A percentile compares a stretch with the other conserved stretches of the same genome.
phyloP scores from a whole-genome alignment of 495 filamentous ascomycete species.

The Pyronema domesticum region DNA sequence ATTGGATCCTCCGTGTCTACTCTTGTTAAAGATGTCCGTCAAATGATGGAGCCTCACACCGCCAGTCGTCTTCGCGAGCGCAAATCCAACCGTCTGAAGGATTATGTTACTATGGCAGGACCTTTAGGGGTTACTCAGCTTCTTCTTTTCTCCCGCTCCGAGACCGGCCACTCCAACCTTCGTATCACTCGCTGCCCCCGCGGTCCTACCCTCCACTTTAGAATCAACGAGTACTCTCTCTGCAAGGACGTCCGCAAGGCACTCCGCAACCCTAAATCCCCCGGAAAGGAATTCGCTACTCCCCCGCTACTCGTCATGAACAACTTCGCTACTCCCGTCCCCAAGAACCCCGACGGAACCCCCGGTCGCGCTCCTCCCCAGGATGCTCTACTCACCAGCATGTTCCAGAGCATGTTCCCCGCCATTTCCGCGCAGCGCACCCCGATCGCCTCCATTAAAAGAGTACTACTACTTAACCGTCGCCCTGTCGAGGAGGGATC shows the following conservation, averaged over 20 bases:
- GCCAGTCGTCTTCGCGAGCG: slow-evolving; percentile 76
- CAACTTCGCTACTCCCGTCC: slow-evolving; percentile 59
- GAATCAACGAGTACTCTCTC: slow-evolving; percentile 90
- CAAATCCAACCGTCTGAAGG: slow-evolving; percentile 70
- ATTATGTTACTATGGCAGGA: slow-evolving; percentile 91
- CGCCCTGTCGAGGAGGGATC: slow-evolving; percentile 36
- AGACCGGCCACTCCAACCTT: slow-evolving; percentile 77
- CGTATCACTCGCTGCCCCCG: slow-evolving; percentile 75
- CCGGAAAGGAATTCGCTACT: slow-evolving; percentile 63
- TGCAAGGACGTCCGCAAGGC: slow-evolving; percentile 73
- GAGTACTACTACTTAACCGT: slow-evolving; percentile 78
- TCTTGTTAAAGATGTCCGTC: slow-evolving; percentile 75
- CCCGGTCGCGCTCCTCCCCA: slow-evolving; percentile 60
- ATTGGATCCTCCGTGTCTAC: slow-evolving; percentile 84
- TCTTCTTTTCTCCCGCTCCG: slow-evolving; percentile 69
- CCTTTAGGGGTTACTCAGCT: slow-evolving; percentile 88
- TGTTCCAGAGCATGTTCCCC: slow-evolving; percentile 93
- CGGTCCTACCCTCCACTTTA: slow-evolving; percentile 83
- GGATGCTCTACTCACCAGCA: slow-evolving; percentile 77
- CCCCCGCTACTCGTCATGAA: slow-evolving; percentile 95
- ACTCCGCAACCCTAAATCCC: slow-evolving; percentile 61
- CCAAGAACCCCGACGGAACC: slow-evolving; percentile 42
- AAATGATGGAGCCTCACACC: slow-evolving; percentile 90
- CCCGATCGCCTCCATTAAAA: slow-evolving; percentile 69
- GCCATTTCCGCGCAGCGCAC: slow-evolving; percentile 85